phyloP scores from a whole-genome alignment of 306 rosid genomes.

The Malus fusca region DNA sequence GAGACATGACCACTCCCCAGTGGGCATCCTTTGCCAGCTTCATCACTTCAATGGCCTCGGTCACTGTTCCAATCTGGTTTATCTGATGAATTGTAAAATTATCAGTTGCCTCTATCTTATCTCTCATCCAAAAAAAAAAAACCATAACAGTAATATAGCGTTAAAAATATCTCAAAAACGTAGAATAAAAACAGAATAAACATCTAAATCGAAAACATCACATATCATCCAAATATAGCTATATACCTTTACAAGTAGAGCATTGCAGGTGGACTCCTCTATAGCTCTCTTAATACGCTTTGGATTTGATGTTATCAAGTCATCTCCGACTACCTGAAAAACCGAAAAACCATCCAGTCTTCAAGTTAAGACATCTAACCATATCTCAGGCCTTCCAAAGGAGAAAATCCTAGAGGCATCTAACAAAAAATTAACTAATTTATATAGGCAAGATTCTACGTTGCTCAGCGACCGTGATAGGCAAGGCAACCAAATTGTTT shows the following conservation, averaged over 20 bases:
- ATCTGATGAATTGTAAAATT: slow-evolving; percentile 35
- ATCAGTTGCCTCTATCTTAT: not conserved
- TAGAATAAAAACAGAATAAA: not conserved
- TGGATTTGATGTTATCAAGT: slow-evolving; percentile 76
- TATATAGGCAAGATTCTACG: not conserved
- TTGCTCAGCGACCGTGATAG: slow-evolving; percentile 1
- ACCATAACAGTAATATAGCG: not conserved
- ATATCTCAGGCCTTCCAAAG: slow-evolving; percentile 2
- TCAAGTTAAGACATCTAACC: not conserved
- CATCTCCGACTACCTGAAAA: slow-evolving; percentile 84
- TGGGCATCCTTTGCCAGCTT: slow-evolving; percentile 76
- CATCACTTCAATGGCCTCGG: slow-evolving; percentile 84
- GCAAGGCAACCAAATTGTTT: not conserved
- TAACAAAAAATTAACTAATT: slow-evolving; percentile 8
- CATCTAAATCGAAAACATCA: not conserved
- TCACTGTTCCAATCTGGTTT: slow-evolving; percentile 90
- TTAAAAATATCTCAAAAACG: not conserved
- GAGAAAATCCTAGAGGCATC: slow-evolving; percentile 8
- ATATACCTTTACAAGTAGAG: slow-evolving; percentile 82
- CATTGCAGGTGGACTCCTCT: slow-evolving; percentile 67
- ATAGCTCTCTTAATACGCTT: slow-evolving; percentile 78
- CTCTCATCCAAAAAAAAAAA: not conserved
- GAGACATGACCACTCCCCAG: slow-evolving; percentile 82
- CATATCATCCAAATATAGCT: not conserved
- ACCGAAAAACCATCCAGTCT: slow-evolving; percentile 42